phyloP scores from a whole-genome alignment of 2,329 filamentous ascomycete species.

The Aspergillus tamarii region DNA sequence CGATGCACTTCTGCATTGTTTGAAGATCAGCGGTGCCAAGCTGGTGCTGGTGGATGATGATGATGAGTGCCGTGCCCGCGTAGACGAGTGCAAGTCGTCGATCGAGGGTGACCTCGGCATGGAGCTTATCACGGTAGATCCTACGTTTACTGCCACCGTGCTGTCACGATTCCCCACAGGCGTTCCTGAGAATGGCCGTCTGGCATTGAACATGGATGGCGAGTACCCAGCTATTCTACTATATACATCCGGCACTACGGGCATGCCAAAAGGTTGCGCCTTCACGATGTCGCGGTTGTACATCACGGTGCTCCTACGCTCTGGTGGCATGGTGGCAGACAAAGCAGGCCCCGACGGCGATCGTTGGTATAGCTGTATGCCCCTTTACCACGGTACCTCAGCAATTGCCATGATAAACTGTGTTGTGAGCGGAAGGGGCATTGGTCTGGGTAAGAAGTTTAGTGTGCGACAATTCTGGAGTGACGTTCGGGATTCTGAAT shows the following conservation, averaged over 20 bases:
- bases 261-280: constrained; percentile 71
- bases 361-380: constrained; percentile 77
- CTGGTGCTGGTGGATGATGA: constrained; percentile 64
- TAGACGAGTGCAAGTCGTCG: constrained; percentile 54
- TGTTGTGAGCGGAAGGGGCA: constrained; percentile 54
- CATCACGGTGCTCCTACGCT: constrained; percentile 39
- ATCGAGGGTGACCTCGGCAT: constrained; percentile 63
- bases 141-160: constrained; percentile 47
- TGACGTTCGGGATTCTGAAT: constrained; percentile 68
- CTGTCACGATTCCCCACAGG: constrained; percentile 53
- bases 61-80: constrained; percentile 55
- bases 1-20: constrained; percentile 66
- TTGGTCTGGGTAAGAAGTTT: constrained; percentile 56
- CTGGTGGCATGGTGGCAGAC: constrained; percentile 31
- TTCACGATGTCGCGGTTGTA: constrained; percentile 59
- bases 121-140: constrained; percentile 58
- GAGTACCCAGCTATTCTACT: constrained; percentile 65
- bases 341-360: constrained; percentile 47
- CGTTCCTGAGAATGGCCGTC: constrained; percentile 54
- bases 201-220: constrained; percentile 56
- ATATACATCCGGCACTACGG: constrained; percentile 78
- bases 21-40: constrained; percentile 60
- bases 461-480: constrained; percentile 71
- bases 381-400: constrained; percentile 75
- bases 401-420: constrained; percentile 61